Conservation (phyloP, 768 basidiomycete species). For the Guyanaporus albipodus region DNA sequence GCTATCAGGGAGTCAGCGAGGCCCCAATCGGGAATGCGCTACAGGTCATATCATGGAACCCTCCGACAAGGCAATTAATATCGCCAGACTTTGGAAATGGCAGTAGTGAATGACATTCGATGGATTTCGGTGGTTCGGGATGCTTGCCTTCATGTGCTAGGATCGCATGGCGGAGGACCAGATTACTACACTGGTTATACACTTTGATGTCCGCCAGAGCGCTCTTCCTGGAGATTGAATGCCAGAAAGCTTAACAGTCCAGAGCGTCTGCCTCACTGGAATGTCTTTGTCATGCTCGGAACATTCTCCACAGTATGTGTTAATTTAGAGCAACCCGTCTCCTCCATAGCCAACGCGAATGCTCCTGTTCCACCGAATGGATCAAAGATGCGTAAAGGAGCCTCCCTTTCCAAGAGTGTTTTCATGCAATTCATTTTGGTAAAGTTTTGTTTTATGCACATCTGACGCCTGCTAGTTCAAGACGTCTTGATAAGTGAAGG, state of each 20-base stretch:
- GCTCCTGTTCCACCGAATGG: slow-evolving; percentile 52
- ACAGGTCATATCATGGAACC: slow-evolving; percentile 67
- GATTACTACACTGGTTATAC: slow-evolving; percentile 71
- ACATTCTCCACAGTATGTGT: slow-evolving; percentile 69
- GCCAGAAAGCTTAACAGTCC: neutral
- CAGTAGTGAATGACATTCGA: slow-evolving; percentile 40
- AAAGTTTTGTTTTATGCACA: slow-evolving; percentile 36
- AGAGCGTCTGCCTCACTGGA: slow-evolving; percentile 41
- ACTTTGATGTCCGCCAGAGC: slow-evolving; percentile 52
- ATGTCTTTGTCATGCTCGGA: slow-evolving; percentile 69
- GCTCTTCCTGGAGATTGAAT: slow-evolving; percentile 33
- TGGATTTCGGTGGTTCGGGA: slow-evolving; percentile 36
- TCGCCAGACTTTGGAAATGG: slow-evolving; percentile 46
- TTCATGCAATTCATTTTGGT: slow-evolving; percentile 31
- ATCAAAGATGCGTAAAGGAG: slow-evolving; percentile 35
- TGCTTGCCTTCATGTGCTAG: slow-evolving; percentile 44
- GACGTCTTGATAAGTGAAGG: slow-evolving; percentile 35
- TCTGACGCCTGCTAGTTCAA: slow-evolving; percentile 35
- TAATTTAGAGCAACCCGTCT: slow-evolving; percentile 51
- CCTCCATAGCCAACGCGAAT: slow-evolving; percentile 56
- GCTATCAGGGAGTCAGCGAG: slow-evolving; percentile 36
- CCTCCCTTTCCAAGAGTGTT: slow-evolving; percentile 27
- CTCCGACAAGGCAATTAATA: slow-evolving; percentile 60
- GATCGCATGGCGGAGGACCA: slow-evolving; percentile 54
- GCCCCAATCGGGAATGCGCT: neutral